Evolutionary conservation across 345 rosid species (phyloP).

Genomic region (Lepidium didymum): DNA sequence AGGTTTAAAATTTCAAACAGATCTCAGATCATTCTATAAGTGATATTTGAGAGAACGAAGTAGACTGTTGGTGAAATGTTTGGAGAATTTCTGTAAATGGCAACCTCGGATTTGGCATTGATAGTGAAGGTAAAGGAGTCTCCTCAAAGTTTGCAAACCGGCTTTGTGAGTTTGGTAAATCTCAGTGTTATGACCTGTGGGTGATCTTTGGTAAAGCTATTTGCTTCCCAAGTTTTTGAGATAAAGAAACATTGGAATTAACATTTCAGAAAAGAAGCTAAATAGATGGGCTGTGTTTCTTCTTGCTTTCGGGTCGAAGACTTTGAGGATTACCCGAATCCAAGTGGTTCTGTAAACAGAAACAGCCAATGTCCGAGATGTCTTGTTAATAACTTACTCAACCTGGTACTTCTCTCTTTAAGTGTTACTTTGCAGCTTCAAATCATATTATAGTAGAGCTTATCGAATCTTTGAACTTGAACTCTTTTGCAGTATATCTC

Average conservation of each 20-base stretch:
- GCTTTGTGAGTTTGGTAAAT: neutral
- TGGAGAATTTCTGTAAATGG: slow-evolving; percentile 14
- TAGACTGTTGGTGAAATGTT: slow-evolving; percentile 1
- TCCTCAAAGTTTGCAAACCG: neutral
- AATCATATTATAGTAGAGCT: neutral
- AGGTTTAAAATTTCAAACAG: neutral
- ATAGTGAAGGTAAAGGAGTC: neutral
- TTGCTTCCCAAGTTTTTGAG: slow-evolving; percentile 15
- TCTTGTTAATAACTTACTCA: slow-evolving; percentile 56
- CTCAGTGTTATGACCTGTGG: neutral
- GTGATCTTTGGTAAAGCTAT: neutral
- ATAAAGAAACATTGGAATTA: neutral
- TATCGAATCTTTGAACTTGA: neutral
- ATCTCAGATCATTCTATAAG: slow-evolving; percentile 31
- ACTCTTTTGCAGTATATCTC: slow-evolving; percentile 51
- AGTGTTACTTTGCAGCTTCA: neutral
- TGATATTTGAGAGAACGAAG: slow-evolving; percentile 3
- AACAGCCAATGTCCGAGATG: slow-evolving; percentile 67
- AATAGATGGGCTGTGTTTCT: slow-evolving; percentile 77
- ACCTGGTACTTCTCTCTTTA: slow-evolving; percentile 43
- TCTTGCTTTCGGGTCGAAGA: slow-evolving; percentile 68
- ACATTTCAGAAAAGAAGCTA: slow-evolving; percentile 13
- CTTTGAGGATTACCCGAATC: slow-evolving; percentile 59
- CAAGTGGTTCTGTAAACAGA: slow-evolving; percentile 51
- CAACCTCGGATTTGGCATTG: slow-evolving; percentile 2